These are phyloP conservation scores for Phymatotrichopsis omnivora DNA, from an alignment of 2,329 filamentous ascomycete genomes.

Conservation along the genomic window DNA sequence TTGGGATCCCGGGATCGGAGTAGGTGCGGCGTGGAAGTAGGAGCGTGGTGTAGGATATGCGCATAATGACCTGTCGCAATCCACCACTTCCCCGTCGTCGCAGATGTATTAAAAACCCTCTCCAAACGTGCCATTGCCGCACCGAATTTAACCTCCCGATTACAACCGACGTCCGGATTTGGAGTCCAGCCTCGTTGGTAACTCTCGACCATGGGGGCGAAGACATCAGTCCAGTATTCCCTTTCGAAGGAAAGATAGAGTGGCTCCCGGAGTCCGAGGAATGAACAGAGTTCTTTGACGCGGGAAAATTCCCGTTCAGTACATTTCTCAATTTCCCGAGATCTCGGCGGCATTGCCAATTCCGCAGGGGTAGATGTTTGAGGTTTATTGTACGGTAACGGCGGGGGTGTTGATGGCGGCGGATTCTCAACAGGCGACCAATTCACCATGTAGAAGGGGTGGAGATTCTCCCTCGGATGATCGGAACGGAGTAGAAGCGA, in stretches of 20 bases:
- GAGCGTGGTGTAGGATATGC: constrained; percentile 16
- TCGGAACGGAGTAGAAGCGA: constrained; percentile 18
- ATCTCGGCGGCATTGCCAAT: neutral
- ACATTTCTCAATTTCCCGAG: constrained; percentile 12
- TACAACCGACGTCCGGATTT: constrained; percentile 28
- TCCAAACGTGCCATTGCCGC: constrained; percentile 17
- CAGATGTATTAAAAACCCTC: constrained; percentile 10
- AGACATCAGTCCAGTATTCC: constrained; percentile 27
- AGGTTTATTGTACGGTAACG: constrained; percentile 21
- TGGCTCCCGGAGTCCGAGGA: constrained; percentile 18
- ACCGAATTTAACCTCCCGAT: constrained; percentile 27
- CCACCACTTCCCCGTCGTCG: constrained; percentile 19
- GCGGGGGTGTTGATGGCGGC: constrained; percentile 7
- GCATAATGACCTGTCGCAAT: constrained; percentile 29
- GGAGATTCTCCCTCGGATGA: constrained; percentile 24
- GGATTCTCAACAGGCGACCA: constrained; percentile 25
- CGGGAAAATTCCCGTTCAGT: constrained; percentile 22
- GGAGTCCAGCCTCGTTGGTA: constrained; percentile 23
- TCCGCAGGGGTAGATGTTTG: neutral
- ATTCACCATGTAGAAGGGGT: constrained; percentile 27
- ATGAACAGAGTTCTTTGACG: constrained; percentile 21
- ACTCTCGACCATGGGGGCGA: constrained; percentile 25
- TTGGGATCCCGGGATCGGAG: constrained; percentile 24
- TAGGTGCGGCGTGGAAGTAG: constrained; percentile 19
- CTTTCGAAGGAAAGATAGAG: constrained; percentile 24